Evolutionary conservation across 2,329 filamentous ascomycete genomes (phyloP), one percentile per base, ranked within the genome.

Genomic region (Capronia americana): DNA sequence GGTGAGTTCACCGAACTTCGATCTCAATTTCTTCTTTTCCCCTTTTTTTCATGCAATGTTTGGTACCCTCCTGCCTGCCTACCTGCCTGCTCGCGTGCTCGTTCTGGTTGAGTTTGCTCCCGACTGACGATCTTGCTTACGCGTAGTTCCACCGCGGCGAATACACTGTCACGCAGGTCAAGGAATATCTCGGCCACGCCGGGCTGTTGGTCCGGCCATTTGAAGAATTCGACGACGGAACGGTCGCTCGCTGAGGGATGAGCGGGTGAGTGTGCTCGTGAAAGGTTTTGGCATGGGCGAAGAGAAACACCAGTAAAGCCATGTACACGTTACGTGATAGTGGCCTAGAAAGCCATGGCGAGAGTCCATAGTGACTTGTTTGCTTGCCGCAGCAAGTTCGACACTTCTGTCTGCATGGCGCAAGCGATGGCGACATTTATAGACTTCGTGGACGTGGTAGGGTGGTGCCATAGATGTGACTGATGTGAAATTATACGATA

Each of bases 91-190:
- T 20, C 17, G 50, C 28, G 6, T 23, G 24, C 30, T 32, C 32
- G 48, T 34, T 41, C 23, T 4, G 44, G 41, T 48, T 55, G 6
- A 50, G 24, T 56, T 12, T 44, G 7, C 20, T 26, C 17, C 12
- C 12, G 23, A 24, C 14, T 32, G 11, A 23, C 11, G n/a, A 63
- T 24, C 70, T 69, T 72, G 61, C 50, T 41, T 44, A 1, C 57
- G 30, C 10, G 4, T 59, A 88, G 86, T 99, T 99, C 80, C 95
- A 99, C 81, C 84, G 95, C 57, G 92, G 90, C 44, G 94, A 99
- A 81, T 99, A 94, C 79, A 97, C 93, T 0, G 94, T 99, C 17
- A 89, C 88, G 77, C 89, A 98, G 75, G 95, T 99, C 56, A 99
- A 99, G 80, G 90, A 96, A 66, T 86, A 91, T 75, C 79, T 99